phyloP scores from a whole-genome alignment of 2,329 filamentous ascomycete species.

The Fusarium euwallaceae region DNA sequence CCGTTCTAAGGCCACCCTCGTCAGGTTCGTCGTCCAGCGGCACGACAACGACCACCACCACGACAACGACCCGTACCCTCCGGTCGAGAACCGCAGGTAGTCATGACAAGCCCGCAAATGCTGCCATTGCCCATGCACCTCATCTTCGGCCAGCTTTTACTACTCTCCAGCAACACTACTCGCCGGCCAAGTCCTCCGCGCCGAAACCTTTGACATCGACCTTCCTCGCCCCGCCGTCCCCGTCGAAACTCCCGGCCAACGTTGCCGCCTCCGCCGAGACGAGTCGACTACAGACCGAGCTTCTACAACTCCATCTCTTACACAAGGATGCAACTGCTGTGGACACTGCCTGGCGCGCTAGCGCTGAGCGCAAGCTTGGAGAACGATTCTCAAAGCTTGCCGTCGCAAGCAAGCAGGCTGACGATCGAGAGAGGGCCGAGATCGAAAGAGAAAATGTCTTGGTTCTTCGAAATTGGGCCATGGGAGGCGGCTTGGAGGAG shows the following conservation, averaged over 20 bases:
- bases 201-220: conserved; percentile 73
- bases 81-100: conserved; percentile 29
- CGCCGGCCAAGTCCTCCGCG: conserved; percentile 70
- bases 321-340: conserved; percentile 66
- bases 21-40: conserved; percentile 41
- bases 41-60: conserved; percentile 30
- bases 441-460: conserved; percentile 65
- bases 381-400: conserved; percentile 59
- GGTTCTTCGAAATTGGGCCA: conserved; percentile 66
- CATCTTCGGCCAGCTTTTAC: conserved; percentile 69
- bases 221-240: conserved; percentile 70
- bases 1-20: conserved; percentile 50
- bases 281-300: conserved; percentile 71
- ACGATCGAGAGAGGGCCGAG: conserved; percentile 56
- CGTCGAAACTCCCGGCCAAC: conserved; percentile 72
- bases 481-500: conserved; percentile 62
- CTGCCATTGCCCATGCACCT: conserved; percentile 38
- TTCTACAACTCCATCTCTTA: conserved; percentile 74
- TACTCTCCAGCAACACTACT: conserved; percentile 76
- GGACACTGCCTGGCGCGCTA: conserved; percentile 66
- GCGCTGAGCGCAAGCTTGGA: conserved; percentile 64
- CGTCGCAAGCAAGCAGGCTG: conserved; percentile 51
- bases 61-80: conserved; percentile 31
- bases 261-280: conserved; percentile 70
- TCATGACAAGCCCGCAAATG: conserved; percentile 37